A percentile compares a stretch with the other conserved stretches of the same genome.
These are phyloP conservation scores for Luffa aegyptiaca DNA, from an alignment of 306 rosid species.

Conservation along the genomic window DNA sequence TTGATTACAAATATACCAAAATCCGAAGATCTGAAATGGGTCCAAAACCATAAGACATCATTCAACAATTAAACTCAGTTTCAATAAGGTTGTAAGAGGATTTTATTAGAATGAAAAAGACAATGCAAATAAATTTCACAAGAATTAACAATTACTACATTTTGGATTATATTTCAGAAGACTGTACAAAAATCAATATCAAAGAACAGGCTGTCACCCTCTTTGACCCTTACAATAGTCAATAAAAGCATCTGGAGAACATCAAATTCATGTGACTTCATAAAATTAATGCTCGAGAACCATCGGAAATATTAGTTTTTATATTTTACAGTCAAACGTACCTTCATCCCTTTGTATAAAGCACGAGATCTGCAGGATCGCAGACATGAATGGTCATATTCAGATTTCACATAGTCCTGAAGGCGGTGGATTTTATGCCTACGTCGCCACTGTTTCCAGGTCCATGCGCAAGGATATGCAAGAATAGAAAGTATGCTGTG, in stretches of 20 bases:
- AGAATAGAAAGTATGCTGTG: constrained; percentile 86
- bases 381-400: constrained; percentile 92
- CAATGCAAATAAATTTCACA: neutral
- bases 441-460: constrained; percentile 97
- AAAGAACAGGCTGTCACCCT: neutral
- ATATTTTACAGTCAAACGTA: constrained; percentile 19
- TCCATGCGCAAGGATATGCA: constrained; percentile 98
- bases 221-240: neutral
- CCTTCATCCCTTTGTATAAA: constrained; percentile 99
- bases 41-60: neutral
- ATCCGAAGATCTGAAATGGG: neutral
- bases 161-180: neutral
- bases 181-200: neutral
- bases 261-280: neutral
- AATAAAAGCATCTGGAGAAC: neutral
- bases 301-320: neutral
- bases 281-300: neutral
- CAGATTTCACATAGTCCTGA: constrained; percentile 91
- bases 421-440: constrained; percentile 79
- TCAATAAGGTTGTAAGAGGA: neutral
- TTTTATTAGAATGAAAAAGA: neutral
- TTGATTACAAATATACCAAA: neutral
- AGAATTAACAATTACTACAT: neutral
- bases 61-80: neutral
- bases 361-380: constrained; percentile 97